A percentile compares a stretch with the other conserved stretches of the same genome.
phyloP scores from a whole-genome alignment of 305 asterid species.

The Solanum aculeatissimum region DNA sequence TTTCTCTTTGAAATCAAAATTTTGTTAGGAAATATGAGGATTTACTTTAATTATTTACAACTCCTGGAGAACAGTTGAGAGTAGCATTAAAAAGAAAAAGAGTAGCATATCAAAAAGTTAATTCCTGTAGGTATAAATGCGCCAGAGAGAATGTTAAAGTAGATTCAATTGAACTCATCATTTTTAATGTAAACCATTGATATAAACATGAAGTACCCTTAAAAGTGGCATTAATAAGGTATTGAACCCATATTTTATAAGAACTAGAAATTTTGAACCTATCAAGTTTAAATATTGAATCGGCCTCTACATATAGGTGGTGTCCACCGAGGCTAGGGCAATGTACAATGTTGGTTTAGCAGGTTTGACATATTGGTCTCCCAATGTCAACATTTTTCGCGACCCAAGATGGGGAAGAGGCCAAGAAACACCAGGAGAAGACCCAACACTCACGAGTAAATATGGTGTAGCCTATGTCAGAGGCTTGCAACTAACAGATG shows the following conservation, averaged over 20 bases:
- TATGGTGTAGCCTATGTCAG: slow-evolving; percentile 71
- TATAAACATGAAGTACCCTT: background rate
- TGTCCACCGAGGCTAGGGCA: slow-evolving; percentile 92
- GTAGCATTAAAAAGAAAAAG: background rate
- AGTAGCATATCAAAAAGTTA: background rate
- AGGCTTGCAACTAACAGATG: slow-evolving; percentile 75
- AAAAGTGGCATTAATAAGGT: background rate
- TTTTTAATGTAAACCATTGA: background rate
- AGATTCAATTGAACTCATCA: background rate
- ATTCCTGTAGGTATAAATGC: background rate
- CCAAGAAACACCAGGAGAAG: slow-evolving; percentile 96
- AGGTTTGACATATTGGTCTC: slow-evolving; percentile 94
- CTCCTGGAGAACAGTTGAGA: background rate
- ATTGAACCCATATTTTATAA: background rate
- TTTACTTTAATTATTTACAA: background rate
- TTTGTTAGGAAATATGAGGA: background rate
- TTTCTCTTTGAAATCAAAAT: background rate
- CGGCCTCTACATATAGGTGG: slow-evolving; percentile 36
- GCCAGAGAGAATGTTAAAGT: background rate
- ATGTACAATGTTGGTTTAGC: slow-evolving; percentile 90
- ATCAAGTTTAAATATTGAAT: background rate
- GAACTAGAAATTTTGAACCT: background rate
- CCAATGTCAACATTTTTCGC: slow-evolving; percentile 73
- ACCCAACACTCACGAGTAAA: slow-evolving; percentile 74
- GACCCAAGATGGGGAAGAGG: slow-evolving; percentile 99